These are phyloP conservation scores for Diaporthe sp. DNA, from an alignment of 2,329 filamentous ascomycete species.

Conservation along the genomic window DNA sequence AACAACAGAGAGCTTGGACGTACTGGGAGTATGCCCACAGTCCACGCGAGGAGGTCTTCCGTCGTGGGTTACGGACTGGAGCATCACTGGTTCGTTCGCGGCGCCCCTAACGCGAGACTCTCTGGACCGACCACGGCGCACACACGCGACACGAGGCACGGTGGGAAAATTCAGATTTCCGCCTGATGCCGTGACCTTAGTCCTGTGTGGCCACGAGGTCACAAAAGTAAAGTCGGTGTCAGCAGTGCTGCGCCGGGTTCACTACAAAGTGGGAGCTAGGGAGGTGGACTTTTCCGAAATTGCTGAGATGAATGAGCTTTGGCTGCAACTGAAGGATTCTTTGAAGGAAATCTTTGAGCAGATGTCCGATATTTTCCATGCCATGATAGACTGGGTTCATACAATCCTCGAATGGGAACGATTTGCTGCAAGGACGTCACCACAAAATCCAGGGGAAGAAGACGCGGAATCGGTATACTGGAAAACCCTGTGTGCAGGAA, in stretches of 20 bases:
- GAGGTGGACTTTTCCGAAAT: too few relatives aligned
- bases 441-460: neutral
- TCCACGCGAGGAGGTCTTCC: constrained; percentile 2
- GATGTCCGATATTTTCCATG: too few relatives aligned
- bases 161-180: neutral
- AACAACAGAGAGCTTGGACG: neutral
- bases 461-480: neutral
- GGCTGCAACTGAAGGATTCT: too few relatives aligned
- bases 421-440: neutral
- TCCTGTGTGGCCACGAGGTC: neutral
- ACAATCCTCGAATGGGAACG: neutral
- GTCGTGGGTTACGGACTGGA: neutral
- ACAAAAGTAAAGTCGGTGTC: neutral
- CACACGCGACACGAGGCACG: neutral
- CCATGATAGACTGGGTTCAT: too few relatives aligned
- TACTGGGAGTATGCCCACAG: neutral
- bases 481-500: neutral
- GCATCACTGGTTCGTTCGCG: neutral
- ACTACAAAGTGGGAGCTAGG: neutral
- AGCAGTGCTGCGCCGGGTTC: neutral
- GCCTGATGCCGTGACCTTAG: neutral
- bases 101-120: neutral
- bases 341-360: too few relatives aligned
- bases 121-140: neutral
- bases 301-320: too few relatives aligned